Evolutionary conservation across 129 eudicot genomes (phyloP).

Genomic region (Flaveria sonorensis): DNA sequence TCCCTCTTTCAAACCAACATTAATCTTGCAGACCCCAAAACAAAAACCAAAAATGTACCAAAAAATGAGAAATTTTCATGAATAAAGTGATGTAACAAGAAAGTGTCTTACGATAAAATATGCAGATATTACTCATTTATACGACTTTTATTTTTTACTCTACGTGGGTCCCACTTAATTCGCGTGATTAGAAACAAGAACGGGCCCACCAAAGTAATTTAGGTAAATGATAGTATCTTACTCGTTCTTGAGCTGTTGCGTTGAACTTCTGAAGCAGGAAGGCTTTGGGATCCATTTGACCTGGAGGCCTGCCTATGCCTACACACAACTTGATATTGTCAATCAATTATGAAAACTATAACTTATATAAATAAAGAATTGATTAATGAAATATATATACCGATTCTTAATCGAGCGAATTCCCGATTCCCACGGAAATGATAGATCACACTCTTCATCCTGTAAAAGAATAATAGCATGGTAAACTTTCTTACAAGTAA

Average conservation of each 20-base stretch:
- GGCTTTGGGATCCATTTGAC: conserved; percentile 99
- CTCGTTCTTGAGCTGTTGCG: conserved; percentile 73
- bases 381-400: conserved; percentile 37
- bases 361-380: not conserved
- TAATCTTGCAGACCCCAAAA: conserved; percentile 50
- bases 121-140: not conserved
- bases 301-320: conserved; percentile 95
- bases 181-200: not conserved
- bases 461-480: conserved; percentile 11
- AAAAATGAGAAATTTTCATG: conserved; percentile 3
- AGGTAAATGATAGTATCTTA: conserved; percentile 33
- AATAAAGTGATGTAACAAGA: not conserved
- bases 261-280: conserved; percentile 92
- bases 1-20: conserved; percentile 76
- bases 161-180: not conserved
- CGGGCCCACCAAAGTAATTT: not conserved
- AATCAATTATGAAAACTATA: not conserved
- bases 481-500: not conserved
- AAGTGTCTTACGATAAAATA: not conserved
- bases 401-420: conserved; percentile 81
- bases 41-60: not conserved
- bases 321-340: not conserved
- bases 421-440: conserved; percentile 77
- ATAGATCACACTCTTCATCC: conserved; percentile 83
- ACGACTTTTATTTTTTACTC: not conserved